A percentile compares a stretch with the other conserved stretches of the same genome.
phyloP scores from a whole-genome alignment of 768 basidiomycete genomes.

The Lentinus tigrinus region DNA sequence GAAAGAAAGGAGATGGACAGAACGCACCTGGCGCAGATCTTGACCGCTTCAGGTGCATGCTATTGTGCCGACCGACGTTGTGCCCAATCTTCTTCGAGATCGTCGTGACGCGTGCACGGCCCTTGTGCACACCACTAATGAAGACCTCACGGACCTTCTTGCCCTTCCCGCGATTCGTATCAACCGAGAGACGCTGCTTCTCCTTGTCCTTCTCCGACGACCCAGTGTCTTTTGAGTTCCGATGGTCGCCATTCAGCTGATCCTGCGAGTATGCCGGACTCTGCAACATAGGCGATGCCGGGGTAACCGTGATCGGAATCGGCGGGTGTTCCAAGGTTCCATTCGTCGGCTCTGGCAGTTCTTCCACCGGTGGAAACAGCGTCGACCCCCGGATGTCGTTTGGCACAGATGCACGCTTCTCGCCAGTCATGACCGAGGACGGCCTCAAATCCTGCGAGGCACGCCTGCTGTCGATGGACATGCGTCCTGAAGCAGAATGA shows the following conservation, averaged over 20 bases:
- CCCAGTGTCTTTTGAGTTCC: constrained; percentile 3
- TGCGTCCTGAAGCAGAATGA: constrained; percentile 19
- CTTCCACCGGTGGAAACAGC: constrained; percentile 6
- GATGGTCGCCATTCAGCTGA: constrained; percentile 1
- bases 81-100: constrained; percentile 77
- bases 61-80: constrained; percentile 58
- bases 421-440: constrained; percentile 24
- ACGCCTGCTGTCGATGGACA: constrained; percentile 30
- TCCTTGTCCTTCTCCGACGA: neutral
- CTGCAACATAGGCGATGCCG: constrained; percentile 50
- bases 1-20: neutral
- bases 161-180: constrained; percentile 41
- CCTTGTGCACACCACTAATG: constrained; percentile 71
- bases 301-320: constrained; percentile 57
- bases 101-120: constrained; percentile 68
- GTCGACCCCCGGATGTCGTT: neutral
- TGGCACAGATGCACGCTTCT: constrained; percentile 2
- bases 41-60: constrained; percentile 48
- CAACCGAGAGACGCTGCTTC: constrained; percentile 1
- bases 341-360: constrained; percentile 9
- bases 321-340: constrained; percentile 12
- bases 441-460: constrained; percentile 30
- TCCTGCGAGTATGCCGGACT: constrained; percentile 7
- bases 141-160: constrained; percentile 78
- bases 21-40: constrained; percentile 67